Evolutionary conservation across 2,329 filamentous ascomycete genomes (phyloP), one percentile per base, ranked within the genome.

Genomic region (Trichoderma semiorbis): DNA sequence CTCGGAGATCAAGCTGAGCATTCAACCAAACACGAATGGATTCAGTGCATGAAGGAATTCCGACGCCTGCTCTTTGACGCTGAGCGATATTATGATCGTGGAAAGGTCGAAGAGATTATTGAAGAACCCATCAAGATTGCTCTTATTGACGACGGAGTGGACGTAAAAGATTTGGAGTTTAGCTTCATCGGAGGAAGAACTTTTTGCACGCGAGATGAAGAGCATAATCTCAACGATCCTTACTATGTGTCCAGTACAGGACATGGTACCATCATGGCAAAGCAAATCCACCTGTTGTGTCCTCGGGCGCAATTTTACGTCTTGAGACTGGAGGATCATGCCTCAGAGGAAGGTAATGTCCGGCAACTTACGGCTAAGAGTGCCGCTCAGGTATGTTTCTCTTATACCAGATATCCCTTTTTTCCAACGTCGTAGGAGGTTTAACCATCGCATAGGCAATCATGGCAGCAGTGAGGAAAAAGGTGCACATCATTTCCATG

Each of bases 111-210:
- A 1, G 74, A 75, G 18, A 69, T 21, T 4, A 67, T 76, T 21
- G 72, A 75, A 24, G 74, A 75, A 43, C 74, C 74, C 5, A 75
- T 80, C 70, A 78, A 75, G 21, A 74, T 83, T 8, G 82, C 81
- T 2, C 74, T 83, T 3, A 82, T 83, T 43, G 81, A 84, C 66
- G 81, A 83, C 43, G 81, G 81, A 4, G 77, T 83, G 0, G 79
- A 82, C 60, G 74, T 77, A 3, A 75, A 74, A 14, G 74, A 78
- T 5, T 71, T 82, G 1, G 68, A 77, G 7, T 74, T 72, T n/a
- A 75, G 69, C 7, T 76, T 79, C 21, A 72, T 74, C 0, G 75
- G 70, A 1, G 81, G 81, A 0, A 65, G 71, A 3, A 79, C 75
- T 2, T 81, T 81, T 47, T 74, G 74, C 63, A 70, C 70, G 18